These are phyloP conservation scores for Pichia sp. DNA, from an alignment of 1,139 yeast species.

Conservation along the genomic window DNA sequence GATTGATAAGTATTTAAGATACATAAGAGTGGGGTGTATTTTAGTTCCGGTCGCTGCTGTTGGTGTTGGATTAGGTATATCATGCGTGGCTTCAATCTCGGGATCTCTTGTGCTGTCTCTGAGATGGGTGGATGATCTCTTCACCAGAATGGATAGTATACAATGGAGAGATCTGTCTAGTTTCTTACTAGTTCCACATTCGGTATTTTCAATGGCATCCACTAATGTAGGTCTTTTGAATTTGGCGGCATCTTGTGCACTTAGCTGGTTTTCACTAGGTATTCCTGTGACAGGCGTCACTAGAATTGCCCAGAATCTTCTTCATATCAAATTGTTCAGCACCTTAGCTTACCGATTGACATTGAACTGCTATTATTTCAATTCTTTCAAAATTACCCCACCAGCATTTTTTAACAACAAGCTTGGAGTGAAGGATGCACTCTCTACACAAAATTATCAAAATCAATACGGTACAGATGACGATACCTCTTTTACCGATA, in stretches of 20 bases:
- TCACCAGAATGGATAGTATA: neutral
- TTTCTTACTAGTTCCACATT: conserved; percentile 1
- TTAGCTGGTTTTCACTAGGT: conserved; percentile 1
- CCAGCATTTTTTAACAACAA: conserved; percentile 6
- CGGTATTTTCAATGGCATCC: conserved; percentile 2
- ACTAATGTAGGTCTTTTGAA: conserved; percentile 2
- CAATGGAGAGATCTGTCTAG: neutral
- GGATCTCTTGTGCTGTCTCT: neutral
- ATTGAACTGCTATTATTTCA: conserved; percentile 4
- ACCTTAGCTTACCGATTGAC: conserved; percentile 1
- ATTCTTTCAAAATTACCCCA: conserved; percentile 4
- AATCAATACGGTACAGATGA: conserved; percentile 1
- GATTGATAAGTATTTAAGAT: neutral
- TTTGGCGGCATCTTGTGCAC: neutral
- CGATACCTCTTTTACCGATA: neutral
- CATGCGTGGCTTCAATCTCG: neutral
- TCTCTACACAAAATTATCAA: conserved; percentile 4
- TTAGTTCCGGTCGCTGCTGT: neutral
- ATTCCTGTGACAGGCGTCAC: neutral
- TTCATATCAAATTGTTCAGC: neutral
- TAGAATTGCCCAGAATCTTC: neutral
- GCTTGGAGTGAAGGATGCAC: conserved; percentile 3
- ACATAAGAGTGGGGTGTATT: neutral
- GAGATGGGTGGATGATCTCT: conserved; percentile 3
- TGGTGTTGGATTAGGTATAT: neutral